These are phyloP conservation scores for Pyronema omphalodes DNA, from an alignment of 495 filamentous ascomycete species.

Conservation along the genomic window DNA sequence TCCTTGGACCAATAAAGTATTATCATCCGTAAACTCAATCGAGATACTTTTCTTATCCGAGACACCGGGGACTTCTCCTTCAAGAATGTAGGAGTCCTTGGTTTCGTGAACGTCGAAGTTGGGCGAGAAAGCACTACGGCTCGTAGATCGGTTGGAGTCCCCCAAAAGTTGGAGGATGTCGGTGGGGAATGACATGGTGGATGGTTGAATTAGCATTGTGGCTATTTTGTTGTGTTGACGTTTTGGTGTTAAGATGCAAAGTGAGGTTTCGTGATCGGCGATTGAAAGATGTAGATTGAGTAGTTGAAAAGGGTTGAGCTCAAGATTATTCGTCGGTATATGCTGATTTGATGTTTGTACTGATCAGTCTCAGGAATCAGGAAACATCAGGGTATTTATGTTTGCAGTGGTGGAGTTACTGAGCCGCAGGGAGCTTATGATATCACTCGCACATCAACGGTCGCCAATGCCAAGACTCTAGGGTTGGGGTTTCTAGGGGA, in stretches of 20 bases:
- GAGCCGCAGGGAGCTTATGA: background rate
- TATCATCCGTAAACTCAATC: conserved; percentile 67
- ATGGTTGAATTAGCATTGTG: background rate
- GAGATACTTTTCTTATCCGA: conserved; percentile 40
- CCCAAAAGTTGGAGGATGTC: background rate
- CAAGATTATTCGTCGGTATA: background rate
- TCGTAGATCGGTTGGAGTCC: background rate
- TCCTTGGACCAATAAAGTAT: conserved; percentile 60
- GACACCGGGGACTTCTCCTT: conserved; percentile 75
- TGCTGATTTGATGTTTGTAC: background rate
- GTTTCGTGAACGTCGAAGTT: conserved; percentile 68
- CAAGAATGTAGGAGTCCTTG: conserved; percentile 51
- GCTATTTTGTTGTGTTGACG: too few species aligned
- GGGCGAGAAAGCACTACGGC: conserved; percentile 38
- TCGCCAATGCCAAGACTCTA: background rate
- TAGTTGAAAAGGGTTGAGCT: background rate
- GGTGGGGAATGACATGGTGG: background rate
- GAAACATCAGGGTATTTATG: background rate
- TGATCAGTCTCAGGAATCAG: background rate
- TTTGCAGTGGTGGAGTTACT: background rate
- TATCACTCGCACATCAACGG: background rate
- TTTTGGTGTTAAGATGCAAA: background rate
- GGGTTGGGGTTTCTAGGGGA: background rate
- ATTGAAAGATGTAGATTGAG: background rate
- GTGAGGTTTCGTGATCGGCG: background rate